Percentiles rank a stretch among this genome's conserved stretches.
Conservation (phyloP, 1,139 yeast species). For the Pichiaceae sp. region DNA sequence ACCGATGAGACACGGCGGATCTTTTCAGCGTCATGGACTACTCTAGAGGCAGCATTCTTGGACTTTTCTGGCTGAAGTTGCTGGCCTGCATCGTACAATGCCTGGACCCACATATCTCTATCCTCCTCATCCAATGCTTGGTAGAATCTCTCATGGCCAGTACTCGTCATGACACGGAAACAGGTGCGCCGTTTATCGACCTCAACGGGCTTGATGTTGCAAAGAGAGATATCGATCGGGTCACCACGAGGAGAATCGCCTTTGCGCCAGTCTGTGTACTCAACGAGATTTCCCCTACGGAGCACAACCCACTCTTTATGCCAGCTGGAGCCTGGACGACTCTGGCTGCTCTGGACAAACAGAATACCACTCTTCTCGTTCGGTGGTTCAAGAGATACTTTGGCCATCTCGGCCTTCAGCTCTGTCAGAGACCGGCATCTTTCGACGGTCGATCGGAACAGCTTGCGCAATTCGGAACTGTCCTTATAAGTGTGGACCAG, state of each 20-base stretch:
- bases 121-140: slow-evolving; percentile 73
- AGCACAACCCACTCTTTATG: slow-evolving; percentile 86
- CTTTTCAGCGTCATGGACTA: not conserved
- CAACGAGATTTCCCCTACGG: slow-evolving; percentile 56
- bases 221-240: slow-evolving; percentile 68
- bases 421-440: slow-evolving; percentile 11
- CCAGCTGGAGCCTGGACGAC: slow-evolving; percentile 61
- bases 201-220: slow-evolving; percentile 51
- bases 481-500: slow-evolving; percentile 6
- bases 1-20: slow-evolving; percentile 23
- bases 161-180: slow-evolving; percentile 70
- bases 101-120: slow-evolving; percentile 60
- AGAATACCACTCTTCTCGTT: slow-evolving; percentile 21
- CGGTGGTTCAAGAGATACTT: slow-evolving; percentile 1
- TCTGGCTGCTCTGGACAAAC: slow-evolving; percentile 52
- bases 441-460: slow-evolving; percentile 12
- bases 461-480: slow-evolving; percentile 10
- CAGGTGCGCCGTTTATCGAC: slow-evolving; percentile 46
- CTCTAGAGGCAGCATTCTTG: not conserved
- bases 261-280: slow-evolving; percentile 77
- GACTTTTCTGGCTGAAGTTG: slow-evolving; percentile 14
- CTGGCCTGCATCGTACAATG: slow-evolving; percentile 39
- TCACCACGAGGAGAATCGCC: slow-evolving; percentile 55
- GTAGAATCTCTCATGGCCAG: slow-evolving; percentile 61
- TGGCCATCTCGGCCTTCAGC: slow-evolving; percentile 9